Base-by-base conservation (phyloP, 2,329 filamentous ascomycete species). In the Alternaria postmessia region DNA sequence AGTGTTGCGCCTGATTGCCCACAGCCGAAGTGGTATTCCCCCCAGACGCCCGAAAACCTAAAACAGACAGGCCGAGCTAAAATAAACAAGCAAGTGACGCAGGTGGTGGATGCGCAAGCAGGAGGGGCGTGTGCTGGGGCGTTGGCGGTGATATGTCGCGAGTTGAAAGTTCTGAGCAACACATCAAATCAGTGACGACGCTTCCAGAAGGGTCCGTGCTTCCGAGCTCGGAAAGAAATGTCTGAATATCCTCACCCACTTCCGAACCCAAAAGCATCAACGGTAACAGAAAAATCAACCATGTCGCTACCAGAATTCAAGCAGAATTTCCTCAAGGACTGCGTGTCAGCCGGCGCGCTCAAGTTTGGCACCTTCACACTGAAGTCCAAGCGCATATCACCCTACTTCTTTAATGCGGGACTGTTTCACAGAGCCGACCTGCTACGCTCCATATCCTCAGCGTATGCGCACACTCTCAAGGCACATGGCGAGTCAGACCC, bases 331-430 rank as follows among this genome's bases (percentile, higher is more conserved):
- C 85, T 95, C 70, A 80, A 87, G 74, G 86, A 90, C 59, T 87
- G 90, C 74, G 85, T 94, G 67, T 80, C 83, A 22, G 88, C 89
- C 71, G 86, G 86, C 64, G 89, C 92, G 71, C 87, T 95, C 68
- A 91, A 89, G 74, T 95, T 95, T 78, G 92, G 92, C 79, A 88
- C 86, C 76, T 95, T 92, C 82, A 91, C 90, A 71, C 88, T 99
- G 76, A 99, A 99, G 83, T 97, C 94, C 54, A 92, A 92, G 81
- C 92, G 94, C 74, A 85, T 78, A 72, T 97, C 93, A 12, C 95
- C 95, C 42, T 98, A 98, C 86, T 98, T 98, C 85, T 96, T 98
- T 88, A 97, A 97, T 80, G 93, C 94, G 47, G 93, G 94, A 61
- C 88, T 92, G 72, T 96, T 98, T 81, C 93, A 95, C 84, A 89